Evolutionary conservation across 495 filamentous ascomycete species (phyloP).

Genomic region (Trichoderma gamsii): DNA sequence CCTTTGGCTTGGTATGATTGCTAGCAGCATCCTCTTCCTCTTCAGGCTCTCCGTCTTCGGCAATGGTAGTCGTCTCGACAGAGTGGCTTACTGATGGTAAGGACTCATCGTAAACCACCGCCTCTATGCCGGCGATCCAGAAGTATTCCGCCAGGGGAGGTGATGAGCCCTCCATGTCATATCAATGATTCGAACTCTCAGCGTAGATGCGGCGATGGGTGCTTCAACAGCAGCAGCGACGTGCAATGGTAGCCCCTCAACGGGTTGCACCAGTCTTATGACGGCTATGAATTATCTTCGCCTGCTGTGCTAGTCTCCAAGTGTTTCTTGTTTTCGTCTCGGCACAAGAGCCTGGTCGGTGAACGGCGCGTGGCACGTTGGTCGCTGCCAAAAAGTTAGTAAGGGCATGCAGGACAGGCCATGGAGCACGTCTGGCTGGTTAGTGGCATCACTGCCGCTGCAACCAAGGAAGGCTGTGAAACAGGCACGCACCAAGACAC

Average conservation of each 20-base stretch:
- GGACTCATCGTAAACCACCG: slow-evolving; percentile 54
- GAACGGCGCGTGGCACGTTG: slow-evolving; percentile 11
- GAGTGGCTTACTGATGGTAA: slow-evolving; percentile 26
- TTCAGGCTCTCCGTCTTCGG: slow-evolving; percentile 69
- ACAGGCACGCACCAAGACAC: slow-evolving; percentile 6
- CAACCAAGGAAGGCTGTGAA: slow-evolving; percentile 11
- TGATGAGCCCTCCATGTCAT: slow-evolving; percentile 56
- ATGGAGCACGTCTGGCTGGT: slow-evolving; percentile 5
- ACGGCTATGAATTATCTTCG: neutral
- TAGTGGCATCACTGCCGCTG: slow-evolving; percentile 6
- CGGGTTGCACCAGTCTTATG: neutral
- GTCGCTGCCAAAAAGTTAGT: slow-evolving; percentile 2
- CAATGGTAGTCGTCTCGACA: slow-evolving; percentile 66
- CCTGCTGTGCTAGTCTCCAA: neutral
- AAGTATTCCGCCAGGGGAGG: slow-evolving; percentile 95
- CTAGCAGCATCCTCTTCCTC: slow-evolving; percentile 37
- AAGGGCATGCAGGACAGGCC: slow-evolving; percentile 6
- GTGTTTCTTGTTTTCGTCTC: neutral
- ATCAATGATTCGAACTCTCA: slow-evolving; percentile 25
- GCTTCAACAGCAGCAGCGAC: neutral
- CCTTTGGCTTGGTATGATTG: slow-evolving; percentile 42
- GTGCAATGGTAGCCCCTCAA: neutral
- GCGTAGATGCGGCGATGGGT: neutral
- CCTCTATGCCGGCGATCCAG: slow-evolving; percentile 93
- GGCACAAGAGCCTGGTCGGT: slow-evolving; percentile 3